Conservation (phyloP, 805 yeast species). For the Metahyphopichia silvanorum region DNA sequence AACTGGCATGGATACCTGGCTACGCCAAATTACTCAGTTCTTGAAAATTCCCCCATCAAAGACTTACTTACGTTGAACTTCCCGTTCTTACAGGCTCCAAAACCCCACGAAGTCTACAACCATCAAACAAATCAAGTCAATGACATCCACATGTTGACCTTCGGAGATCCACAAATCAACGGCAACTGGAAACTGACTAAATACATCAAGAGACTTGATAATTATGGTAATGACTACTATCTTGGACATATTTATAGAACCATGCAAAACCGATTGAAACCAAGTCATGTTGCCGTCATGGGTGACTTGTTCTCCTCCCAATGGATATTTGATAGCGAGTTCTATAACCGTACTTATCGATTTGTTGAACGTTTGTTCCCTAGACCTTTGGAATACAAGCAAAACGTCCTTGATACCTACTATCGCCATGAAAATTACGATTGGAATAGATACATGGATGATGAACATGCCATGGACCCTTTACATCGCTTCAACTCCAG, state of each 20-base stretch:
- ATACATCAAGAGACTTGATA: slow-evolving; percentile 73
- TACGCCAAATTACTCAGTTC: slow-evolving; percentile 4
- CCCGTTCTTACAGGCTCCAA: slow-evolving; percentile 9
- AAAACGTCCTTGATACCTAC: slow-evolving; percentile 46
- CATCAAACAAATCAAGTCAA: slow-evolving; percentile 18
- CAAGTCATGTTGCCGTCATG: slow-evolving; percentile 82
- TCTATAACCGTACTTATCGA: slow-evolving; percentile 72
- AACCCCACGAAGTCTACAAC: slow-evolving; percentile 9
- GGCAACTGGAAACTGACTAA: slow-evolving; percentile 77
- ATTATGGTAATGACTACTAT: slow-evolving; percentile 85
- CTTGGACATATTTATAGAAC: slow-evolving; percentile 76
- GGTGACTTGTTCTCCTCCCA: slow-evolving; percentile 93
- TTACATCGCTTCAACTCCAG: slow-evolving; percentile 31
- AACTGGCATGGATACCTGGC: slow-evolving; percentile 49
- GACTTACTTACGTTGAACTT: slow-evolving; percentile 16
- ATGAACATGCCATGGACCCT: slow-evolving; percentile 39
- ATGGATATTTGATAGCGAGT: slow-evolving; percentile 90
- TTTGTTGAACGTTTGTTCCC: slow-evolving; percentile 69
- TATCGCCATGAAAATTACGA: slow-evolving; percentile 51
- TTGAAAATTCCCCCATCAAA: slow-evolving; percentile 9
- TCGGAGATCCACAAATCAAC: slow-evolving; percentile 97
- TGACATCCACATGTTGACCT: slow-evolving; percentile 67
- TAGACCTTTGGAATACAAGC: slow-evolving; percentile 49
- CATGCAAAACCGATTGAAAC: slow-evolving; percentile 62
- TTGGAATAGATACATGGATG: slow-evolving; percentile 46